Evolutionary conservation across 202 grass and related monocot species (phyloP), one percentile per base, ranked within the genome.

Genomic region (Elaeis oleifera): DNA sequence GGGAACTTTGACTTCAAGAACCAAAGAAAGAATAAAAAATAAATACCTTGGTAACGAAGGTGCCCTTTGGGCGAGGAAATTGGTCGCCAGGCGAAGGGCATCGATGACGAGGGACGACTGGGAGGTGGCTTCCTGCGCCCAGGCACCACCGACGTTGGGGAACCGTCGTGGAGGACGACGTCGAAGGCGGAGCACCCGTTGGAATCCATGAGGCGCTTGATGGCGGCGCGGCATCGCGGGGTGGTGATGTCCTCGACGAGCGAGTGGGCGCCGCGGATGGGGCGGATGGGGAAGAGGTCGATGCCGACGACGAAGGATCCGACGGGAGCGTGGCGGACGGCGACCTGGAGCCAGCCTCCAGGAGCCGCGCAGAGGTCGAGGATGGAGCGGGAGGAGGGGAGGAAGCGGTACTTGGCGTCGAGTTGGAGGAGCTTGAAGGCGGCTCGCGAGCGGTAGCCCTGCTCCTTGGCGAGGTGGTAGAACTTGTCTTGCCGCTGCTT

Each of bases 401-500:
- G 84, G 76, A 97, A 92, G 6, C 78, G 79, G 74, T 70, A 92
- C 16, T 83, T 84, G 16, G 94, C 79, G 55, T 97, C 88, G 31
- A 92, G 94, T 71, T 99, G 94, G 31, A 99, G 82, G 20, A 99
- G 88, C 85, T 99, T 99, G 80, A 89, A 99, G 2, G 94, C 72
- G 27, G 94, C 88, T 0, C 94, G 65, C 7, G 85, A 92, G 58
- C 94, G 85, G 82, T 92, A 92, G 0, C 94, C 94, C 39, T 85
- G 77, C 80, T 97, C 94, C 80, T 89, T 92, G 17, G 94, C 88
- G 28, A 92, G 78, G 53, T 81, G 80, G 69, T 99, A 99, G 77
- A 66, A 99, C 77, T 87, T 99, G 62, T 99, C 94, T 59, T 83
- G 79, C 11, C 94, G 65, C 61, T 89, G 82, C 81, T 85, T 99